Evolutionary conservation across 2,329 filamentous ascomycete species (phyloP).

Genomic region (Talaromyces piceae): DNA sequence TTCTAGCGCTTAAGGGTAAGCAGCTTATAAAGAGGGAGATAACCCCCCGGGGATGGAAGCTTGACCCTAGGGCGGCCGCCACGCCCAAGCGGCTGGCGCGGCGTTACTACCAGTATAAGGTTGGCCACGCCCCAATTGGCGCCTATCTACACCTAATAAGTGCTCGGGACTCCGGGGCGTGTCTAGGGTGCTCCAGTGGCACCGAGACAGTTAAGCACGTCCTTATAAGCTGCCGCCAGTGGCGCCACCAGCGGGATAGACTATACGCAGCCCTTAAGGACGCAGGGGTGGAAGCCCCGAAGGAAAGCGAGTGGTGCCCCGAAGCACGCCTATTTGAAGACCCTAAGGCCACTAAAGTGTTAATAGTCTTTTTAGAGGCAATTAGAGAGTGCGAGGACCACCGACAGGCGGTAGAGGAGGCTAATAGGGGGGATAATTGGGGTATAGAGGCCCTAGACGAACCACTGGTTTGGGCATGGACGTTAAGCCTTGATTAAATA

Average conservation of each 20-base stretch:
- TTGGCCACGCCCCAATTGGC: background rate
- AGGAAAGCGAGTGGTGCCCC: background rate
- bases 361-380: no score
- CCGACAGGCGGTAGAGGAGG: no score
- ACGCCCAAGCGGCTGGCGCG: background rate
- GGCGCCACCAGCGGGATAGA: background rate
- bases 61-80: background rate
- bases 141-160: constrained; percentile 2
- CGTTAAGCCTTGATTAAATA: no score
- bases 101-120: constrained; percentile 3
- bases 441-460: no score
- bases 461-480: no score
- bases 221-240: background rate
- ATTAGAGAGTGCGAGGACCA: no score
- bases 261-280: background rate
- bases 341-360: no score
- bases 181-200: background rate
- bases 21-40: no score
- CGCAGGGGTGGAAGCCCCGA: background rate
- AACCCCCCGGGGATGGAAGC: background rate
- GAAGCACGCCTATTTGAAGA: no score
- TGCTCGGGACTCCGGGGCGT: background rate
- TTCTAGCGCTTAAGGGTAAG: no score
- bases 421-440: no score
- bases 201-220: background rate